Conservation (phyloP, 2,329 filamentous ascomycete genomes). For the Colletotrichum liriopes region DNA sequence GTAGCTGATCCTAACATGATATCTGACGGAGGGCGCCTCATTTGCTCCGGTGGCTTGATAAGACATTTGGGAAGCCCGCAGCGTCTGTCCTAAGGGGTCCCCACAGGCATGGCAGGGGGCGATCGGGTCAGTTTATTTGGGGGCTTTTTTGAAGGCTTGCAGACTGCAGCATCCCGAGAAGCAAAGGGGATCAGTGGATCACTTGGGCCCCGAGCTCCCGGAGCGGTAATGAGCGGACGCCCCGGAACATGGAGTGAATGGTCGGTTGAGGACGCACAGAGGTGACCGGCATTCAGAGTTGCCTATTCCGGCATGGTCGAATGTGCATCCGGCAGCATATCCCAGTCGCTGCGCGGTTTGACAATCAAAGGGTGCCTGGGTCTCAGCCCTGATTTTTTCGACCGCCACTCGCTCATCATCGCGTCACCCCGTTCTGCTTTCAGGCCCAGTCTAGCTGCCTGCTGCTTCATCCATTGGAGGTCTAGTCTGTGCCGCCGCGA, state of each 20-base stretch:
- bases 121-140: background rate
- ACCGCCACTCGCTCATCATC: conserved; percentile 38
- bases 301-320: conserved; percentile 22
- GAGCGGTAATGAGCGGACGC: conserved; percentile 13
- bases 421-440: conserved; percentile 25
- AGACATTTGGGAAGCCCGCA: background rate
- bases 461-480: background rate
- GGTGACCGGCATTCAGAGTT: conserved; percentile 17
- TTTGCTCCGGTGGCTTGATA: background rate
- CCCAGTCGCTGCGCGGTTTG: conserved; percentile 15
- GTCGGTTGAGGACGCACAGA: background rate
- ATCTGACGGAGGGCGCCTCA: conserved; percentile 10
- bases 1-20: conserved; percentile 17
- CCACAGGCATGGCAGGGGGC: background rate
- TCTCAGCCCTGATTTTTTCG: conserved; percentile 14
- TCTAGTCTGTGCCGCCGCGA: conserved; percentile 18
- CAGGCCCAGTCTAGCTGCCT: background rate
- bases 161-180: conserved; percentile 31
- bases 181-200: conserved; percentile 32
- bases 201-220: conserved; percentile 17
- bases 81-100: background rate
- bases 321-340: conserved; percentile 6
- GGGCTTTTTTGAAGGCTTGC: background rate
- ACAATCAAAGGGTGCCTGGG: conserved; percentile 6
- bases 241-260: conserved; percentile 17